Conservation (phyloP, 2,329 filamentous ascomycete species). For the Epicoccum nigrum region DNA sequence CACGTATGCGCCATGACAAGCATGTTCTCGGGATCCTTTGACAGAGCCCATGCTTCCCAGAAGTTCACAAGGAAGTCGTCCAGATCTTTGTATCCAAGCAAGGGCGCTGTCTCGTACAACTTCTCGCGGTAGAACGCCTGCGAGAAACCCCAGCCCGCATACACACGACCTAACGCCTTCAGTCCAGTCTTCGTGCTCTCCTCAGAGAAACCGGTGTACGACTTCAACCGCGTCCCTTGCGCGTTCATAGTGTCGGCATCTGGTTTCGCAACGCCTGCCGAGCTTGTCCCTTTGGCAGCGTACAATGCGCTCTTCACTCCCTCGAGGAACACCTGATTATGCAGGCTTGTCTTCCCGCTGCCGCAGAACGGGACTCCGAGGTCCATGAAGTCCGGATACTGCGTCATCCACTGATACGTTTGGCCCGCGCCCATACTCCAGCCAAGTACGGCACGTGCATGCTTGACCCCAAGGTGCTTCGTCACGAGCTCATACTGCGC, state of each 20-base stretch:
- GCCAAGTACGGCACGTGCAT: conserved; percentile 67
- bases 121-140: conserved; percentile 78
- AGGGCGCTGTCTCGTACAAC: conserved; percentile 63
- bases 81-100: conserved; percentile 68
- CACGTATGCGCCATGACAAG: conserved; percentile 78
- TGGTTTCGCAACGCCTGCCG: conserved; percentile 54
- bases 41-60: conserved; percentile 76
- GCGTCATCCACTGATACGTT: conserved; percentile 68
- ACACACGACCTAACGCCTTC: conserved; percentile 75
- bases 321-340: conserved; percentile 73
- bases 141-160: conserved; percentile 82
- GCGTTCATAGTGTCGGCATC: conserved; percentile 36
- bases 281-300: conserved; percentile 61
- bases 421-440: conserved; percentile 76
- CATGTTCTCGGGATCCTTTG: conserved; percentile 77
- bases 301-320: conserved; percentile 67
- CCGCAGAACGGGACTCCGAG: conserved; percentile 70
- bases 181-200: conserved; percentile 63
- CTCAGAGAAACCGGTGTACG: conserved; percentile 57
- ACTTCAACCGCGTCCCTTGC: conserved; percentile 18
- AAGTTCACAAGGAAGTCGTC: conserved; percentile 77
- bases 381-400: conserved; percentile 70
- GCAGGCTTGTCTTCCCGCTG: conserved; percentile 66
- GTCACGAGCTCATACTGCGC: conserved; percentile 72
- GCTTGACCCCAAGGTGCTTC: conserved; percentile 64